Conservation (phyloP, 345 rosid genomes). For the Arabis alpina region DNA sequence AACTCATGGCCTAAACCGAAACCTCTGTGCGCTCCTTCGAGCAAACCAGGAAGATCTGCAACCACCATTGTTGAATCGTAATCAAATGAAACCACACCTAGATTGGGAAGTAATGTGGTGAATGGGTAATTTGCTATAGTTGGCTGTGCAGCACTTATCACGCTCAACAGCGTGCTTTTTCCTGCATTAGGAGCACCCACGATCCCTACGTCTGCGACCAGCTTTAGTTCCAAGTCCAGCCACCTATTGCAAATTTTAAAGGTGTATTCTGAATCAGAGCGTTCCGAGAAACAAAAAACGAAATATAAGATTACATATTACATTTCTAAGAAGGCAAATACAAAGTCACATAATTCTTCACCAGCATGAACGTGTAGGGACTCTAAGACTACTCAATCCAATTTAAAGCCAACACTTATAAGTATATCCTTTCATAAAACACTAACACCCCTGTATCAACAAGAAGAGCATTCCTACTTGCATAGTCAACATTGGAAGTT, state of each 20-base stretch:
- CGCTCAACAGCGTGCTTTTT: conserved; percentile 88
- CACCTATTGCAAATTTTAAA: conserved; percentile 60
- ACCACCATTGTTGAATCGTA: conserved; percentile 90
- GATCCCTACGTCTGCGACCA: conserved; percentile 91
- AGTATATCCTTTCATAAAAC: not conserved
- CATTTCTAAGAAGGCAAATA: not conserved
- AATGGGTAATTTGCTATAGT: conserved; percentile 87
- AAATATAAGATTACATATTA: not conserved
- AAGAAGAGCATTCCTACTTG: not conserved
- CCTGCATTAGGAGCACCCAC: conserved; percentile 98
- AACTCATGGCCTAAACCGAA: conserved; percentile 95
- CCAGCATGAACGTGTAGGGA: conserved; percentile 4
- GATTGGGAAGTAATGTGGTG: conserved; percentile 93
- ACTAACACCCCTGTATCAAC: not conserved
- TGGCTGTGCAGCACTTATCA: conserved; percentile 89
- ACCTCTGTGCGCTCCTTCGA: conserved; percentile 95
- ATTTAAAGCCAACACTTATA: not conserved
- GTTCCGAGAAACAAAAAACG: not conserved
- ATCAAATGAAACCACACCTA: conserved; percentile 93
- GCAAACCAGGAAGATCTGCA: conserved; percentile 96
- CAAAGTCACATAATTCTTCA: conserved; percentile 15
- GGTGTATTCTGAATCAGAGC: not conserved
- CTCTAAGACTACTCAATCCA: conserved; percentile 5
- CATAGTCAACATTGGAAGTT: not conserved
- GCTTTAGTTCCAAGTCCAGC: conserved; percentile 89